These are phyloP conservation scores for Lentinula edodes DNA, from an alignment of 768 basidiomycete genomes.

Conservation along the genomic window DNA sequence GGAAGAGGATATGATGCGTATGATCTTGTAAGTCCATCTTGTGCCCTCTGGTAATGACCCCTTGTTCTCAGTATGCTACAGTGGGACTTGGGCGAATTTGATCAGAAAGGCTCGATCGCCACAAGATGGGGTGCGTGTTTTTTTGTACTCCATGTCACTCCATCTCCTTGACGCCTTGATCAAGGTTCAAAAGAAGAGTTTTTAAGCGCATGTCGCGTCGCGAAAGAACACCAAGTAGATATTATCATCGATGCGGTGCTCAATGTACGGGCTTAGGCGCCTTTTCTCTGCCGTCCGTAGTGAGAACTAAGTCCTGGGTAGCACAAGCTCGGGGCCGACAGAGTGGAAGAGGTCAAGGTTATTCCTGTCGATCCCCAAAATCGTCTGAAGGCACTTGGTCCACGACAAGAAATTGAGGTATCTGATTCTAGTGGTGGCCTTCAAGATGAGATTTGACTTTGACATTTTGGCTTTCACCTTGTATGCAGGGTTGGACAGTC, in stretches of 20 bases:
- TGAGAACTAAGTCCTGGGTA: conserved; percentile 20
- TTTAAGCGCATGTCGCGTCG: conserved; percentile 60
- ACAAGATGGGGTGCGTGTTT: conserved; percentile 80
- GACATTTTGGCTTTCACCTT: not conserved
- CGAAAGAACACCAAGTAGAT: conserved; percentile 63
- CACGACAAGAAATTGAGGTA: conserved; percentile 61
- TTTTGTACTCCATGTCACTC: not conserved
- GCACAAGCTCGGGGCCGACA: conserved; percentile 87
- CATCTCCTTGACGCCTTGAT: not conserved
- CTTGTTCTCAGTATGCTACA: conserved; percentile 19
- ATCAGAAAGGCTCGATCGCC: conserved; percentile 61
- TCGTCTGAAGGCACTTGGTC: conserved; percentile 53
- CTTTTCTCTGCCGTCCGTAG: not conserved
- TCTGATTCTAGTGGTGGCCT: not conserved
- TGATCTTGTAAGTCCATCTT: conserved; percentile 50
- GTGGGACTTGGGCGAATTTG: conserved; percentile 88
- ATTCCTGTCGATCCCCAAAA: conserved; percentile 68
- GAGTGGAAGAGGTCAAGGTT: conserved; percentile 60
- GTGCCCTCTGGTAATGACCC: not conserved
- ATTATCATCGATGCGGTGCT: conserved; percentile 85
- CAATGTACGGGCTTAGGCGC: conserved; percentile 49
- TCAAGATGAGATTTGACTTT: too few species aligned
- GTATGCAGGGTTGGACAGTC: conserved; percentile 82
- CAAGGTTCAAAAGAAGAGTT: conserved; percentile 55
- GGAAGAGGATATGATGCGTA: conserved; percentile 85